These are phyloP conservation scores for Geosmithia morbida DNA, from an alignment of 2,329 filamentous ascomycete genomes.

Conservation along the genomic window DNA sequence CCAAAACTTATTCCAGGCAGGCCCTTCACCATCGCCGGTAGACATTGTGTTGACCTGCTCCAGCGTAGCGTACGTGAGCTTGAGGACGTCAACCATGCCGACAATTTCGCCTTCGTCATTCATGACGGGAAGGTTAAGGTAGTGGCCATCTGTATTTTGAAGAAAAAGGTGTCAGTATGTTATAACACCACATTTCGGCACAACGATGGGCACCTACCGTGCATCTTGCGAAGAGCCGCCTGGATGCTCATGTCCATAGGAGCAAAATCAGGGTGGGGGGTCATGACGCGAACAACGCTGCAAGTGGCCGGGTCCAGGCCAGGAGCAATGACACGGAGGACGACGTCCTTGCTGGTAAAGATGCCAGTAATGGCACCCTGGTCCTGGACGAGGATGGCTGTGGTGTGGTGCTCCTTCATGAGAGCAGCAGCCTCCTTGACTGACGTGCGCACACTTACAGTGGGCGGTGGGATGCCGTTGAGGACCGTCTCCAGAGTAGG, in stretches of 20 bases:
- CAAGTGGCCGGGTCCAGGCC: slow-evolving; percentile 88
- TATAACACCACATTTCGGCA: neutral
- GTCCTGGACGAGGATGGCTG: slow-evolving; percentile 89
- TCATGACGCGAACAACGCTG: slow-evolving; percentile 98
- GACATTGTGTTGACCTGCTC: slow-evolving; percentile 97
- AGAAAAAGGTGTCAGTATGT: neutral
- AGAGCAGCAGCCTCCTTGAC: slow-evolving; percentile 88
- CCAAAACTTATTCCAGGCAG: slow-evolving; percentile 99
- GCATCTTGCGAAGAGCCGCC: slow-evolving; percentile 96
- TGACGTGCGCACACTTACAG: slow-evolving; percentile 88
- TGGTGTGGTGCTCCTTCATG: slow-evolving; percentile 99
- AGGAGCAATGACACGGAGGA: slow-evolving; percentile 92
- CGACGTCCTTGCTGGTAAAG: slow-evolving; percentile 98
- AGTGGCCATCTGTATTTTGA: slow-evolving; percentile 88
- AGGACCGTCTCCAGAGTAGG: slow-evolving; percentile 91
- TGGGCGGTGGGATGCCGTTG: slow-evolving; percentile 81
- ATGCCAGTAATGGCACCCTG: slow-evolving; percentile 96
- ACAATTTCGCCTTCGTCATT: slow-evolving; percentile 95
- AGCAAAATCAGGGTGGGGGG: slow-evolving; percentile 95
- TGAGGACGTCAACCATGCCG: slow-evolving; percentile 97
- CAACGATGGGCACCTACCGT: slow-evolving; percentile 48
- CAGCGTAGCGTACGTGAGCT: slow-evolving; percentile 92
- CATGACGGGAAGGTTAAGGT: slow-evolving; percentile 97
- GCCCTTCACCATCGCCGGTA: slow-evolving; percentile 77
- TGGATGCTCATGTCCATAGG: slow-evolving; percentile 99